These are phyloP conservation scores for Diaporthe helianthi DNA, from an alignment of 2,329 filamentous ascomycete species.

Conservation along the genomic window DNA sequence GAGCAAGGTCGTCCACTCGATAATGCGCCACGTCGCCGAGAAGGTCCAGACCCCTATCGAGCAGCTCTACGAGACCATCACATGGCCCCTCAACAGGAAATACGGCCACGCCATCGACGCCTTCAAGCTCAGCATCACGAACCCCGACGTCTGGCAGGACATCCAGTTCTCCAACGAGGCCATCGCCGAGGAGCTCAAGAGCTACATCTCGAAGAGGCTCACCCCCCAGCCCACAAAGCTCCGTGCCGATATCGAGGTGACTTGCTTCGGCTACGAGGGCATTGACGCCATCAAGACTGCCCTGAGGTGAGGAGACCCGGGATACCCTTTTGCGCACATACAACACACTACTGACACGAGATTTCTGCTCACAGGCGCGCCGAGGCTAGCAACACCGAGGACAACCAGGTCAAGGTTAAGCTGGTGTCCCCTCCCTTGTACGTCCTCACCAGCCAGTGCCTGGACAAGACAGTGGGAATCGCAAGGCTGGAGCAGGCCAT, in stretches of 20 bases:
- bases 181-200: slow-evolving; percentile 87
- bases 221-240: slow-evolving; percentile 99
- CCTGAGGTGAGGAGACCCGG: slow-evolving; percentile 62
- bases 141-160: slow-evolving; percentile 95
- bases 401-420: slow-evolving; percentile 97
- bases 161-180: slow-evolving; percentile 86
- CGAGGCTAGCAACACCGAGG: slow-evolving; percentile 89
- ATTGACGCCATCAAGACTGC: slow-evolving; percentile 98
- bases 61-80: slow-evolving; percentile 90
- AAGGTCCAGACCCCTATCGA: slow-evolving; percentile 96
- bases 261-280: slow-evolving; percentile 93
- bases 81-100: slow-evolving; percentile 97
- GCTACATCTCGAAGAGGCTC: slow-evolving; percentile 95
- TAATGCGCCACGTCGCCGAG: slow-evolving; percentile 95
- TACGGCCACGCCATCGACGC: slow-evolving; percentile 96
- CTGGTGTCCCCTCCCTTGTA: slow-evolving; percentile 98
- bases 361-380: slow-evolving; percentile 56
- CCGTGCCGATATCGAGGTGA: slow-evolving; percentile 95
- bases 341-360: background rate
- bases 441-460: slow-evolving; percentile 91
- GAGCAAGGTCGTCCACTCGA: slow-evolving; percentile 98
- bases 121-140: slow-evolving; percentile 99
- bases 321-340: background rate
- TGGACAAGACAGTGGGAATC: slow-evolving; percentile 92
- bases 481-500: slow-evolving; percentile 87